A percentile compares a stretch with the other conserved stretches of the same genome.
Evolutionary conservation across 495 filamentous ascomycete species (phyloP).

Genomic region (Podospora pseudopauciseta): DNA sequence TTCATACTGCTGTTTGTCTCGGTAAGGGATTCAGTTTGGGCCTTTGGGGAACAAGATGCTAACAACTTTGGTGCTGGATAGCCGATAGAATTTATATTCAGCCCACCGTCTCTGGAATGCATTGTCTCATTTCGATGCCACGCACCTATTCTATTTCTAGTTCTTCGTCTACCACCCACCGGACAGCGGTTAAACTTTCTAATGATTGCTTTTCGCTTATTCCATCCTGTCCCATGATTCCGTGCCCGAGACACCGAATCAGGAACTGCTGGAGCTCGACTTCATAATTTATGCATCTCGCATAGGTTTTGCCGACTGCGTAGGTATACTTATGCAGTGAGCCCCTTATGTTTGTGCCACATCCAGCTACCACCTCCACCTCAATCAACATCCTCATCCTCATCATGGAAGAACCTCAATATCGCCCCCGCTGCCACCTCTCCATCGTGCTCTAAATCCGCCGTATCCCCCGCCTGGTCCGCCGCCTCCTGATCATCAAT

Average conservation of each 20-base stretch:
- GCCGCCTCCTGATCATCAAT: slow-evolving; percentile 44
- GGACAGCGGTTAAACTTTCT: not conserved
- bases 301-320: not conserved
- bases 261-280: not conserved
- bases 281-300: not conserved
- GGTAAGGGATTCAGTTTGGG: not conserved
- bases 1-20: not conserved
- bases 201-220: too few species aligned
- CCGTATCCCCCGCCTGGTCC: slow-evolving; percentile 32
- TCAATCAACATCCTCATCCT: slow-evolving; percentile 27
- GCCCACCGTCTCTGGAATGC: not conserved
- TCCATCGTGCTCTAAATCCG: slow-evolving; percentile 31
- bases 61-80: too few species aligned
- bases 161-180: not conserved
- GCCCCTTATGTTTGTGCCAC: not conserved
- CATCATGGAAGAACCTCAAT: slow-evolving; percentile 37
- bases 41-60: not conserved
- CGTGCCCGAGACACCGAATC: not conserved
- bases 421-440: slow-evolving; percentile 32
- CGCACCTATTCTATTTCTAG: not conserved
- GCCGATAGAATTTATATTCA: not conserved
- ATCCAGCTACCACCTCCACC: not conserved
- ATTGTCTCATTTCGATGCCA: not conserved
- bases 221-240: not conserved
- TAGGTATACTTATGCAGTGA: too few species aligned